Percentiles rank a stretch among this genome's conserved stretches.
phyloP scores from a whole-genome alignment of 1,284 basidiomycete genomes.

The Thelephora terrestris region DNA sequence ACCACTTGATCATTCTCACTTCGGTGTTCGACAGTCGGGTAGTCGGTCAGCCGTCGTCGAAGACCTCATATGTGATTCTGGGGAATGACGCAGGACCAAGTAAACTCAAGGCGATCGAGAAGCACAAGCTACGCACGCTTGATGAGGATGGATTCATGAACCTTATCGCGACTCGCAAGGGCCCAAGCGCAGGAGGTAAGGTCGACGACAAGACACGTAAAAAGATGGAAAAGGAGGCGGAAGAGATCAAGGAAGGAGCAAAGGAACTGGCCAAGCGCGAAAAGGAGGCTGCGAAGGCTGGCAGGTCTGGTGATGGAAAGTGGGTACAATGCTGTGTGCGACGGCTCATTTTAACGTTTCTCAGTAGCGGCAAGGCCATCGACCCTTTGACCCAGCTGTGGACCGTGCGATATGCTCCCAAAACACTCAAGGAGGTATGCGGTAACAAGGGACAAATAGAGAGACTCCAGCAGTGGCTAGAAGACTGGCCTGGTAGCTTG shows the following conservation, averaged over 20 bases:
- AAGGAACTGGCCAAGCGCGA: conserved; percentile 69
- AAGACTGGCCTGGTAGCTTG: conserved; percentile 72
- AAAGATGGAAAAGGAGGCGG: conserved; percentile 76
- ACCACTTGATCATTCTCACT: neutral
- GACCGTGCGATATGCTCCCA: conserved; percentile 94
- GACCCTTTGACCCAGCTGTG: conserved; percentile 67
- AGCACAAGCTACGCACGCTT: conserved; percentile 66
- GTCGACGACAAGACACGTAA: conserved; percentile 77
- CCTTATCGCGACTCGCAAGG: conserved; percentile 62
- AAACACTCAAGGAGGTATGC: conserved; percentile 81
- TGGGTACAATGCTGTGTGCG: conserved; percentile 7
- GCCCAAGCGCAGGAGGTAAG: conserved; percentile 28
- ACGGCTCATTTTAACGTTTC: conserved; percentile 1
- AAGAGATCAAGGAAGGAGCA: conserved; percentile 63
- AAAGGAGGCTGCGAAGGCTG: conserved; percentile 33
- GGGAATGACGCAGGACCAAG: conserved; percentile 83
- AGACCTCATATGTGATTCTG: conserved; percentile 85
- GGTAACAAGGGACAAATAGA: conserved; percentile 92
- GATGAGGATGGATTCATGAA: conserved; percentile 85
- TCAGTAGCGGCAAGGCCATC: conserved; percentile 21
- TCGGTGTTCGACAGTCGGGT: conserved; percentile 52
- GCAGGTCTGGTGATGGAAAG: conserved; percentile 18
- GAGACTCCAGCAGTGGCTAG: conserved; percentile 81
- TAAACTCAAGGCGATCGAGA: conserved; percentile 81
- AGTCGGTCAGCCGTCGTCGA: conserved; percentile 79